Evolutionary conservation across 2,329 filamentous ascomycete species (phyloP).

Genomic region (Aspergillus bombycis): DNA sequence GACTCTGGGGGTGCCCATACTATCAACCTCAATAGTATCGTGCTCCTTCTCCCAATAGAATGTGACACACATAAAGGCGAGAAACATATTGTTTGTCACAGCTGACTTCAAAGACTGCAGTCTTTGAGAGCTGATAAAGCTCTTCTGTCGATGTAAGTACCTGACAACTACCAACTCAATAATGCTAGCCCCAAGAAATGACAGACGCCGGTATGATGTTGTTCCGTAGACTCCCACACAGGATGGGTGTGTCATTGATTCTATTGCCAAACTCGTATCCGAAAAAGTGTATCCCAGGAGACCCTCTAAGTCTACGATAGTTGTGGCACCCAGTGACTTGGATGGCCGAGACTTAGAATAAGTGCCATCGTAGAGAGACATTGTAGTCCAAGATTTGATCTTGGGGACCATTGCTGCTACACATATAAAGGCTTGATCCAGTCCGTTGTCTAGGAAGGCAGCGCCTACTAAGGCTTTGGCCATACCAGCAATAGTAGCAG

Average conservation of each 20-base stretch:
- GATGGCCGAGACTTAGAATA: background rate
- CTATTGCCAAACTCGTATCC: background rate
- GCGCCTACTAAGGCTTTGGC: constrained; percentile 8
- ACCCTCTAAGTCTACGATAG: background rate
- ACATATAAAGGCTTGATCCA: constrained; percentile 3
- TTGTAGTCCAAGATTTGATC: constrained; percentile 8
- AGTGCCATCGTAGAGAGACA: constrained; percentile 7
- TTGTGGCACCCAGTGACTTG: background rate
- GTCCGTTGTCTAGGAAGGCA: constrained; percentile 2
- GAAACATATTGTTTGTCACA: background rate
- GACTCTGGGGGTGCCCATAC: background rate
- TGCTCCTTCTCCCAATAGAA: background rate
- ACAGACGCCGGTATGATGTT: background rate
- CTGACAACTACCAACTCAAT: background rate
- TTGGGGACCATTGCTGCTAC: constrained; percentile 7
- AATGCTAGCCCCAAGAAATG: background rate
- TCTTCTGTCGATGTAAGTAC: background rate
- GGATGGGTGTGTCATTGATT: background rate
- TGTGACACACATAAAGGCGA: background rate
- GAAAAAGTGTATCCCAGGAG: background rate
- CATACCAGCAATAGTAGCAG: constrained; percentile 3
- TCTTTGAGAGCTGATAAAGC: background rate
- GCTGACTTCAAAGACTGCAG: background rate
- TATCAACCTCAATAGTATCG: background rate
- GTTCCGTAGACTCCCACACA: background rate